phyloP scores from a whole-genome alignment of 2,329 filamentous ascomycete genomes.

The Aspergillus brunneoviolaceus region DNA sequence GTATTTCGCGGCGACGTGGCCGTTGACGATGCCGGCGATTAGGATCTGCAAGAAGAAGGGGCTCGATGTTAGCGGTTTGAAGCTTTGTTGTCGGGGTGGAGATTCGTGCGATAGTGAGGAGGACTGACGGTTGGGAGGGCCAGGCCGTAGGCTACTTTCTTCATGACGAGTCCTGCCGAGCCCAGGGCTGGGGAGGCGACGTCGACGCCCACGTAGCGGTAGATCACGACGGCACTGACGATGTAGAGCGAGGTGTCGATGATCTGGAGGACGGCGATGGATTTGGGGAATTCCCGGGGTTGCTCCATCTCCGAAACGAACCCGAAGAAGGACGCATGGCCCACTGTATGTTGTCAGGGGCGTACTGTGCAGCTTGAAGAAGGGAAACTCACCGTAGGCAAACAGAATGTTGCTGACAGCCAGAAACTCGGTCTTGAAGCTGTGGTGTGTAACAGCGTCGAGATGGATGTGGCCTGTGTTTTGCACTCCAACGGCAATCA shows the following conservation, averaged over 20 bases:
- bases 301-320: slow-evolving; percentile 65
- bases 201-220: slow-evolving; percentile 61
- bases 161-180: slow-evolving; percentile 56
- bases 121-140: slow-evolving; percentile 60
- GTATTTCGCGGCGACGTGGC: slow-evolving; percentile 64
- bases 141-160: slow-evolving; percentile 66
- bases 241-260: slow-evolving; percentile 64
- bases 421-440: slow-evolving; percentile 57
- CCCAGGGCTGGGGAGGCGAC: slow-evolving; percentile 66
- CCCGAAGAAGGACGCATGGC: slow-evolving; percentile 65
- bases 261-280: slow-evolving; percentile 62
- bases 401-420: slow-evolving; percentile 68
- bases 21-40: slow-evolving; percentile 68
- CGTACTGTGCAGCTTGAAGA: not conserved
- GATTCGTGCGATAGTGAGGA: not conserved
- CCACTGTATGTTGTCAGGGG: slow-evolving; percentile 29
- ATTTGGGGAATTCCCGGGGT: slow-evolving; percentile 60
- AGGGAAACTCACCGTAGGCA: slow-evolving; percentile 54
- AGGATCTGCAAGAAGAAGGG: slow-evolving; percentile 49
- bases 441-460: slow-evolving; percentile 40
- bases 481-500: slow-evolving; percentile 62
- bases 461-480: slow-evolving; percentile 41
- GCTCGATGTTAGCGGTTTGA: not conserved
- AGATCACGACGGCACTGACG: slow-evolving; percentile 65
- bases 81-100: too few relatives aligned